phyloP scores from a whole-genome alignment of 306 rosid species.

The Cicer pinnatifidum region DNA sequence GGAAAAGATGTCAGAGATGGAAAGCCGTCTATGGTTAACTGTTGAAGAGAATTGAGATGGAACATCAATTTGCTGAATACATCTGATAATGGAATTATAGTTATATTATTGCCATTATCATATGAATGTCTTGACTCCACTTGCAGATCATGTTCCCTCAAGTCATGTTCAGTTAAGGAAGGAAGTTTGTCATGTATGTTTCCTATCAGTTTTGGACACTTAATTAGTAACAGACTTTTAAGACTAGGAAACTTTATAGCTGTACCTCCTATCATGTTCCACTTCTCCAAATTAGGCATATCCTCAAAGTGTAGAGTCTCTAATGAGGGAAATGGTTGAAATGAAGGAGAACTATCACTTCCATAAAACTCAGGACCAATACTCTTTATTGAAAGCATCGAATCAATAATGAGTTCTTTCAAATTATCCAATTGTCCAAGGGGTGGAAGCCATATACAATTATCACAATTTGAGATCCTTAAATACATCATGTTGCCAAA shows the following conservation, averaged over 20 bases:
- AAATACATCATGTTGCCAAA: slow-evolving; percentile 9
- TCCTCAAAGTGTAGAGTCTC: neutral
- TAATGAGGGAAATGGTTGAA: slow-evolving; percentile 27
- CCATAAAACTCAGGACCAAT: slow-evolving; percentile 10
- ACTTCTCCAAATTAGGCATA: slow-evolving; percentile 15
- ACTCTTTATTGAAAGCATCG: neutral
- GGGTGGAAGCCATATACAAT: slow-evolving; percentile 34
- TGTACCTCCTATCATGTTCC: neutral
- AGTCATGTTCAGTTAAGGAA: neutral
- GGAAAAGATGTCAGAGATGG: slow-evolving; percentile 14
- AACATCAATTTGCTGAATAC: neutral
- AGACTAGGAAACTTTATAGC: neutral
- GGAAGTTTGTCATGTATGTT: neutral
- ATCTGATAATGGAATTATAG: neutral
- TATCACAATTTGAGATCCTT: neutral
- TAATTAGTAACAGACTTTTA: neutral
- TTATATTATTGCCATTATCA: neutral
- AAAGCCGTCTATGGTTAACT: neutral
- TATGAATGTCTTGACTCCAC: neutral
- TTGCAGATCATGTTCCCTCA: neutral
- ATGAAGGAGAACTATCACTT: slow-evolving; percentile 14
- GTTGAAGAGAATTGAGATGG: neutral
- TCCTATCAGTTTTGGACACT: slow-evolving; percentile 10
- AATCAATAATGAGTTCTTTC: neutral
- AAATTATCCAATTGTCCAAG: slow-evolving; percentile 16